Base-by-base conservation (phyloP, 140 eudicot genomes). In the Senecio squalidus region DNA sequence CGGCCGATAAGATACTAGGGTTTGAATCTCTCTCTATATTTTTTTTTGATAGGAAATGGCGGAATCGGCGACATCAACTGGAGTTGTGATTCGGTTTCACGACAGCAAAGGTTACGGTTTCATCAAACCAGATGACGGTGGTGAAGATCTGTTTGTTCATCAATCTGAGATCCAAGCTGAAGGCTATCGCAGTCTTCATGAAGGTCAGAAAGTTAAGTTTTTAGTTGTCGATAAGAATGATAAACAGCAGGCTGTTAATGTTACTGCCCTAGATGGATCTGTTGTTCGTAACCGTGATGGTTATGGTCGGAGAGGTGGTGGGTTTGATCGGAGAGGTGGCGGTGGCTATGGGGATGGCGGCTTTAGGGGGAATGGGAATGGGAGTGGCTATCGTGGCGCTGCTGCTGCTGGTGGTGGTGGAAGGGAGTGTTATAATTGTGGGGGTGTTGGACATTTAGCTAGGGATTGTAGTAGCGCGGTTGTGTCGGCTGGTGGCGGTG, bases 61-160 rank as follows among this genome's bases (percentile, higher is more conserved):
- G 96, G 94, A 82, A 64, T 82, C 76, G 36, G 82, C 76, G 36
- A 40, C 74, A 74, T 73, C 82, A 4, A 74, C 72, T 0, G 97
- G 95, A 5, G 82, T 68, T 2, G 95, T 84, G 34, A 16, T 71
- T 18, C 69, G 73, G 17, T 89, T 85, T 60, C 51, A 64, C 26
- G 82, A 78, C 41, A 51, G 22, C 55, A 80, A 89, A 60, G 97
- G 95, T 4, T 80, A 41, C 71, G 97, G 93, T 7, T 89, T 89
- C 69, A 89, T 82, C 80, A 70, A 65, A 36, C 86, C 93, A 24
- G 89, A 79, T 27, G 93, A 67, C 9, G 89, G 85, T 25, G 80
- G 75, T 62, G 95, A 80, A n/a, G 97, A 89, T 70, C 82, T 89
- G 48, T 89, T 89, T 53, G 95, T 89, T 43, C 97, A 89, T 51